Evolutionary conservation across 2,329 filamentous ascomycete genomes (phyloP), one percentile per base, ranked within the genome.

Genomic region (Didymella sp.): DNA sequence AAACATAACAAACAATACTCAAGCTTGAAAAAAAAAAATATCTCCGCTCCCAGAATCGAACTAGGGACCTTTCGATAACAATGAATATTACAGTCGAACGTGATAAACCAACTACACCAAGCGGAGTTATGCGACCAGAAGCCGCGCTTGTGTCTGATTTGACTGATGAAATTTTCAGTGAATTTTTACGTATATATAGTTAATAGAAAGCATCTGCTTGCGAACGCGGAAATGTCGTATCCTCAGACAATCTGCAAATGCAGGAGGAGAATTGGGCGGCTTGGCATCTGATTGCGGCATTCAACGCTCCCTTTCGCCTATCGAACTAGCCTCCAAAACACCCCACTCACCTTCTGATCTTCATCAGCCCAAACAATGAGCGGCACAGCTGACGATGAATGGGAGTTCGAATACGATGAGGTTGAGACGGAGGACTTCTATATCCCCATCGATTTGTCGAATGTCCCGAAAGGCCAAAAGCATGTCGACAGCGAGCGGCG

Each of bases 371-470:
- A 7, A 31, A 52, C 4, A 13, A 57, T 57, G 54, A 25, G 37
- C 5, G 30, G 30, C 2, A 2, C 22, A 4, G 27, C 7, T 15
- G 70, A 77, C 15, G 78, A 79, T n/a, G 77, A 86, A n/a, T 87
- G 82, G 76, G 85, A 87, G 63, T 87, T 87, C 70, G 85, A 87
- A 64, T 87, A 87, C 61, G 73, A 82, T 64, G 75, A 79, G 6
- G 77, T 76, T 7, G 80, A 83, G 48, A 82, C 79, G 24, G 84
- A 87, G 78, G 81, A 82, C 53, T 82, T 86, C 64, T 87, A 85
- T 68, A 78, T 88, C 51, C 85, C 84, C 37, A 75, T 88, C 56
- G 86, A 88, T 69, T 74, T 88, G 28, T 83, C 79, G 17, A 76
- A 79, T 58, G 71, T 74, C 12, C 70, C 71, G 4, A 56, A 56